Evolutionary conservation across 768 basidiomycete species (phyloP).

Genomic region (Gyrodon lividus): DNA sequence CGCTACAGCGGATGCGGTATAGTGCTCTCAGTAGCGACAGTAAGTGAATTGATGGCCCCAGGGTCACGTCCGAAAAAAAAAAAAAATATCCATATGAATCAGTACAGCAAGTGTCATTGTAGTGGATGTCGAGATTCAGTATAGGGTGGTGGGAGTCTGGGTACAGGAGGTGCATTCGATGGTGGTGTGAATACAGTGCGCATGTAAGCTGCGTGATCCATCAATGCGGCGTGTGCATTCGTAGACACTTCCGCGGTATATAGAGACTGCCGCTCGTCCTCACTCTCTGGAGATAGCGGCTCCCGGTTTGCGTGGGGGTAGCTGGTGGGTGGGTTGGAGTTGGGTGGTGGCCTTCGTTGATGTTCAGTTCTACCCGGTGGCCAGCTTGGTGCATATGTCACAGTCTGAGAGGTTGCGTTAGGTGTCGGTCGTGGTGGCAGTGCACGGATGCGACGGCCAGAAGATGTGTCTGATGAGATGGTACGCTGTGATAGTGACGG

Average conservation of each 20-base stretch:
- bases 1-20: background rate
- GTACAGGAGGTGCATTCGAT: slow-evolving; percentile 4
- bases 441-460: slow-evolving; percentile 24
- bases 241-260: slow-evolving; percentile 26
- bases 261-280: slow-evolving; percentile 17
- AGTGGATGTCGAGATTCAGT: background rate
- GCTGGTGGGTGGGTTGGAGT: slow-evolving; percentile 1
- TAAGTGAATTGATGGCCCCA: background rate
- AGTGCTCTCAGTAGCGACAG: background rate
- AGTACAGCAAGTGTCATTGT: slow-evolving; percentile 5
- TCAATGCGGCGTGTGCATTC: slow-evolving; percentile 26
- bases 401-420: background rate
- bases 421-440: slow-evolving; percentile 28
- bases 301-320: background rate
- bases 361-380: background rate
- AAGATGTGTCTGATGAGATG: slow-evolving; percentile 9
- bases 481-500: slow-evolving; percentile 8
- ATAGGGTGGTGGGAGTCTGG: slow-evolving; percentile 9
- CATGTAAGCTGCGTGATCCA: slow-evolving; percentile 31
- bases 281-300: slow-evolving; percentile 7
- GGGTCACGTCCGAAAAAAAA: background rate
- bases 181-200: slow-evolving; percentile 13
- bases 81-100: background rate
- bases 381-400: background rate
- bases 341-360: background rate